Evolutionary conservation across 768 basidiomycete genomes (phyloP).

Genomic region (Serendipita sp.): DNA sequence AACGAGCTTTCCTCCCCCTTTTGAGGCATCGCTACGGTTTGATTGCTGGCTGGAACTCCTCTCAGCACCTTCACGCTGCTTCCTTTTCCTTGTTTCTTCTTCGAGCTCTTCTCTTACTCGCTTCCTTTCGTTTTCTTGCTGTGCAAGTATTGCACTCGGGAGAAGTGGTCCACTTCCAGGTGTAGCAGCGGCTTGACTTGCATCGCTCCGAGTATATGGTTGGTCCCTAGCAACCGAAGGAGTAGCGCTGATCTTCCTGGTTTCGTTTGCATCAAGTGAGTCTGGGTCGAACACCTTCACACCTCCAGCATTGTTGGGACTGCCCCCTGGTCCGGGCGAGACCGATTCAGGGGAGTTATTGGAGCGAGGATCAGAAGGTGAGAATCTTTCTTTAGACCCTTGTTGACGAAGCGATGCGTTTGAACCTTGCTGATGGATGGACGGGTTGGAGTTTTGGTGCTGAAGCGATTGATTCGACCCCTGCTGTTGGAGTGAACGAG

Average conservation of each 20-base stretch:
- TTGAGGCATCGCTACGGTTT: slow-evolving; percentile 7
- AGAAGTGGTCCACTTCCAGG: slow-evolving; percentile 17
- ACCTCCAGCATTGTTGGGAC: slow-evolving; percentile 10
- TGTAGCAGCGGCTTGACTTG: slow-evolving; percentile 4
- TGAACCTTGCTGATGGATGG: neutral
- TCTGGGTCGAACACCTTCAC: slow-evolving; percentile 40
- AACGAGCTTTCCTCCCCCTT: neutral
- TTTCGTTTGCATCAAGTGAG: slow-evolving; percentile 40
- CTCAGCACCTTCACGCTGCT: slow-evolving; percentile 13
- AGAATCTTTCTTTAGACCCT: neutral
- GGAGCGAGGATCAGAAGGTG: neutral
- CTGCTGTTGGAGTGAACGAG: slow-evolving; percentile 10
- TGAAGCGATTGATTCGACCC: slow-evolving; percentile 23
- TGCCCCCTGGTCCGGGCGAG: slow-evolving; percentile 5
- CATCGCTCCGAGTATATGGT: neutral
- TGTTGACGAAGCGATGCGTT: neutral
- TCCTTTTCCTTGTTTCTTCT: slow-evolving; percentile 3
- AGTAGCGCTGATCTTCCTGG: slow-evolving; percentile 59
- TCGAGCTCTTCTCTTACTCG: slow-evolving; percentile 31
- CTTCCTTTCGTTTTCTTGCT: slow-evolving; percentile 38
- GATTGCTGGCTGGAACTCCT: slow-evolving; percentile 16
- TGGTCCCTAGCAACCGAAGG: slow-evolving; percentile 53
- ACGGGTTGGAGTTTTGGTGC: slow-evolving; percentile 23
- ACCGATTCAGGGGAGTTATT: neutral
- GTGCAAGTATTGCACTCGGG: slow-evolving; percentile 23